phyloP scores from a whole-genome alignment of 164 flowering plant species.

The Buxus sempervirens region DNA sequence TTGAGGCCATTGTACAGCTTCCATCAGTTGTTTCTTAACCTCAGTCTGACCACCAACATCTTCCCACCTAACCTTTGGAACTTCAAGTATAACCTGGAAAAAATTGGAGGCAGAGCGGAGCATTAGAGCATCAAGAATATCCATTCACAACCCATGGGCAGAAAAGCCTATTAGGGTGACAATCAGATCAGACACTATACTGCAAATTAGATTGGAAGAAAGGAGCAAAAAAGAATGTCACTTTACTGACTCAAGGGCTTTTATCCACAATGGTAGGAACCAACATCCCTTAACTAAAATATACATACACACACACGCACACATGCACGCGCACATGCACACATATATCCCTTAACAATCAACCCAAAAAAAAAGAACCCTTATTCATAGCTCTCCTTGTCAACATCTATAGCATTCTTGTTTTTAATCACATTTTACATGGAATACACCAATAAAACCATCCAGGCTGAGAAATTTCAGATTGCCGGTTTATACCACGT shows the following conservation, averaged over 20 bases:
- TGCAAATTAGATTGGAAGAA: not conserved
- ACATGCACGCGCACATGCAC: too few species aligned
- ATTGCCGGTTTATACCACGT: too few species aligned
- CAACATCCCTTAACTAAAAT: too few species aligned
- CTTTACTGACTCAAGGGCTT: not conserved
- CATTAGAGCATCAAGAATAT: not conserved
- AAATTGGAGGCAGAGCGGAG: not conserved
- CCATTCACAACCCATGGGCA: not conserved
- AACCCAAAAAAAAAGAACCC: too few species aligned
- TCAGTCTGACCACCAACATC: slow-evolving; percentile 95
- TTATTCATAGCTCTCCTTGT: too few species aligned
- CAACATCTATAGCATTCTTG: too few species aligned
- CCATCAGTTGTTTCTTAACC: slow-evolving; percentile 77
- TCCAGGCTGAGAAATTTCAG: too few species aligned
- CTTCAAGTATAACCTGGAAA: slow-evolving; percentile 77
- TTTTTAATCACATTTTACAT: too few species aligned
- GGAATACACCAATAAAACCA: too few species aligned
- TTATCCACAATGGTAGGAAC: not conserved
- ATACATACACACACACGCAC: too few species aligned
- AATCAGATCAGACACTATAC: not conserved
- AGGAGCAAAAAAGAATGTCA: not conserved
- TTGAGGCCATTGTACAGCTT: slow-evolving; percentile 97
- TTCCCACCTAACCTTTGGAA: slow-evolving; percentile 91
- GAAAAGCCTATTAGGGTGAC: not conserved
- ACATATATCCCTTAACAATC: too few species aligned